Percentiles rank a stretch among this genome's conserved stretches.
phyloP scores from a whole-genome alignment of 768 basidiomycete species.

The Hygrophorus russula region DNA sequence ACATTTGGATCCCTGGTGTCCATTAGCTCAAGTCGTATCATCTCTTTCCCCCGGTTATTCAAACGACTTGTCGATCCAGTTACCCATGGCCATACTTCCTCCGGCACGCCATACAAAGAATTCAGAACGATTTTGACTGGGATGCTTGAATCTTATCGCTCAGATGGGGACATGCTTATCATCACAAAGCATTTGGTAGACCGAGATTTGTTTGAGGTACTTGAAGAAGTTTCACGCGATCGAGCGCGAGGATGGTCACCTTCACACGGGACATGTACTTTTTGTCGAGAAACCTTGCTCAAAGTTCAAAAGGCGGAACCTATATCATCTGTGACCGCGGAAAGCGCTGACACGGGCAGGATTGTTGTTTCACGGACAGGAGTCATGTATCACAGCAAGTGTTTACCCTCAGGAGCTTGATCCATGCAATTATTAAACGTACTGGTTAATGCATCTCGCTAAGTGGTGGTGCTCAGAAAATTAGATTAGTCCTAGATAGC shows the following conservation, averaged over 20 bases:
- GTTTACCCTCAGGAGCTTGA: slow-evolving; percentile 18
- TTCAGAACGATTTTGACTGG: slow-evolving; percentile 84
- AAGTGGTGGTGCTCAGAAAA: no score
- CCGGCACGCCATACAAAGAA: slow-evolving; percentile 73
- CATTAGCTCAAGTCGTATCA: slow-evolving; percentile 62
- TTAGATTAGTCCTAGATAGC: no score
- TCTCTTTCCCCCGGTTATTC: slow-evolving; percentile 90
- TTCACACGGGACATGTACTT: slow-evolving; percentile 33
- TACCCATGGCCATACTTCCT: slow-evolving; percentile 33
- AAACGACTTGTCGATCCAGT: slow-evolving; percentile 79
- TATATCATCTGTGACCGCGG: background rate
- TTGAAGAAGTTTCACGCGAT: slow-evolving; percentile 49
- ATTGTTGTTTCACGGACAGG: slow-evolving; percentile 50
- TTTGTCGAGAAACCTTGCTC: slow-evolving; percentile 40
- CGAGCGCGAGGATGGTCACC: slow-evolving; percentile 55
- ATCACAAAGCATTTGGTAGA: slow-evolving; percentile 78
- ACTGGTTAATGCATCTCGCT: no score
- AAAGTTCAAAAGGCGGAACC: slow-evolving; percentile 2
- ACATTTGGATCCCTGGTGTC: slow-evolving; percentile 80
- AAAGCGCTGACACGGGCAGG: slow-evolving; percentile 11
- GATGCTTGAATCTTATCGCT: slow-evolving; percentile 93
- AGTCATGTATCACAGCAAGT: slow-evolving; percentile 41
- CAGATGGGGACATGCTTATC: slow-evolving; percentile 80
- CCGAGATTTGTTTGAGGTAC: slow-evolving; percentile 68
- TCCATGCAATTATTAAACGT: no score